Conservation (phyloP, 2,329 filamentous ascomycete genomes). For the Monilinia fructigena region DNA sequence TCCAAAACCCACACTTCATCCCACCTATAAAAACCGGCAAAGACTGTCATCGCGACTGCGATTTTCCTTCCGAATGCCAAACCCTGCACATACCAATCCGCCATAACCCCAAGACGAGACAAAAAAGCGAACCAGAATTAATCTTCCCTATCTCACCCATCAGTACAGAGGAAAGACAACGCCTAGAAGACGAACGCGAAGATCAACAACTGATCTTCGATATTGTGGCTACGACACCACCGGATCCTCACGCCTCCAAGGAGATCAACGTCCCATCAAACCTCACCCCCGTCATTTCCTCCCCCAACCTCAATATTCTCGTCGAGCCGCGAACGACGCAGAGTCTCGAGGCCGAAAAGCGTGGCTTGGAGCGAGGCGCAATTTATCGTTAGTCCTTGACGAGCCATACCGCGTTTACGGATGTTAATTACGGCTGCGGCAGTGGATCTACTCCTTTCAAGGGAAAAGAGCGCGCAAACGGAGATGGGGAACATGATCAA, state of each 20-base stretch:
- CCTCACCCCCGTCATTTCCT: neutral
- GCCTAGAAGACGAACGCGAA: slow-evolving; percentile 12
- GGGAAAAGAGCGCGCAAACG: neutral
- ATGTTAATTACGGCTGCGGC: neutral
- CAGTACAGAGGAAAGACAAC: slow-evolving; percentile 2
- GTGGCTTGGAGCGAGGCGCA: slow-evolving; percentile 19
- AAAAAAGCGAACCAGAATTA: slow-evolving; percentile 15
- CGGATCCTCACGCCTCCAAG: neutral
- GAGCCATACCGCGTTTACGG: slow-evolving; percentile 6
- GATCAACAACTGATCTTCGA: slow-evolving; percentile 19
- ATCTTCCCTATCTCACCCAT: slow-evolving; percentile 8
- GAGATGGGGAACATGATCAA: neutral
- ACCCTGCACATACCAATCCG: neutral
- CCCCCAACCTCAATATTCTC: neutral
- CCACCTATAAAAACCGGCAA: slow-evolving; percentile 10
- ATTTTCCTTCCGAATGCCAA: slow-evolving; percentile 23
- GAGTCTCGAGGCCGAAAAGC: slow-evolving; percentile 18
- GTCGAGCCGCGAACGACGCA: slow-evolving; percentile 16
- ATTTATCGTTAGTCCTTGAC: slow-evolving; percentile 17
- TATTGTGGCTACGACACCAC: slow-evolving; percentile 19
- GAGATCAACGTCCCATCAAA: neutral
- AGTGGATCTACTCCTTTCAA: neutral
- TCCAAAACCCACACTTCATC: neutral
- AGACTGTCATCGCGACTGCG: slow-evolving; percentile 22
- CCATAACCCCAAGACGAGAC: neutral